These are phyloP conservation scores for Mycena haematopus DNA, from an alignment of 768 basidiomycete genomes.

Conservation along the genomic window DNA sequence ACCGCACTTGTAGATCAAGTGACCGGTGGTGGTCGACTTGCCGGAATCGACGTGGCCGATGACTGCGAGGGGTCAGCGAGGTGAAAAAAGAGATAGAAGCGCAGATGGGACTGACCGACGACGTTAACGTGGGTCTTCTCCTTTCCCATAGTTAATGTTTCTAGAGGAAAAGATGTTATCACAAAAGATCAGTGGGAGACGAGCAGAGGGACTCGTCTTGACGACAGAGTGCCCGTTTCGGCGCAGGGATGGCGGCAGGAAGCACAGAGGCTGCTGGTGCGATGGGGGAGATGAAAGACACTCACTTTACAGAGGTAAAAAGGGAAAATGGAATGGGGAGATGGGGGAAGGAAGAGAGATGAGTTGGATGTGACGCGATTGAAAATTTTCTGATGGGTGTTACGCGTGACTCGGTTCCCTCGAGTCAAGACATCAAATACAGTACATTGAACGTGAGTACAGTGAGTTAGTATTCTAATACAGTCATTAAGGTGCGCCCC, in stretches of 20 bases:
- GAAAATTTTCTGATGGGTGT: conserved; percentile 50
- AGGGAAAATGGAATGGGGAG: conserved; percentile 39
- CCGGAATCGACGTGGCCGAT: conserved; percentile 99
- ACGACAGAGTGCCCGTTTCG: neutral
- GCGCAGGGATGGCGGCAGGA: neutral
- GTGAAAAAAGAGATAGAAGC: conserved; percentile 29
- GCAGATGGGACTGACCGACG: conserved; percentile 72
- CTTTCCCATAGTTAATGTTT: conserved; percentile 88
- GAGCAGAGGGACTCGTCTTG: conserved; percentile 4
- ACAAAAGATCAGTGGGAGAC: conserved; percentile 35
- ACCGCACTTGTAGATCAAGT: conserved; percentile 99
- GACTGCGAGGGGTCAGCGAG: conserved; percentile 53
- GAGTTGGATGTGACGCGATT: conserved; percentile 42
- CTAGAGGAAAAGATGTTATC: conserved; percentile 44
- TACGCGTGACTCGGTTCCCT: conserved; percentile 35
- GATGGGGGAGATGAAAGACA: conserved; percentile 21
- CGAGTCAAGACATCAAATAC: conserved; percentile 1
- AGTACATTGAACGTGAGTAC: conserved; percentile 23
- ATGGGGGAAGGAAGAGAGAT: conserved; percentile 54
- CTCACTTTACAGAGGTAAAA: conserved; percentile 46
- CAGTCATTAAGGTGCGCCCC: conserved; percentile 49
- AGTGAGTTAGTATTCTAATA: conserved; percentile 27
- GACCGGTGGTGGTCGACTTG: conserved; percentile 99
- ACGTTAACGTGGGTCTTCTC: conserved; percentile 97
- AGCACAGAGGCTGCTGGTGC: neutral